Percentiles rank a stretch among this genome's conserved stretches.
Conservation (phyloP, 2,329 filamentous ascomycete species). For the Coniochaeta sp. region DNA sequence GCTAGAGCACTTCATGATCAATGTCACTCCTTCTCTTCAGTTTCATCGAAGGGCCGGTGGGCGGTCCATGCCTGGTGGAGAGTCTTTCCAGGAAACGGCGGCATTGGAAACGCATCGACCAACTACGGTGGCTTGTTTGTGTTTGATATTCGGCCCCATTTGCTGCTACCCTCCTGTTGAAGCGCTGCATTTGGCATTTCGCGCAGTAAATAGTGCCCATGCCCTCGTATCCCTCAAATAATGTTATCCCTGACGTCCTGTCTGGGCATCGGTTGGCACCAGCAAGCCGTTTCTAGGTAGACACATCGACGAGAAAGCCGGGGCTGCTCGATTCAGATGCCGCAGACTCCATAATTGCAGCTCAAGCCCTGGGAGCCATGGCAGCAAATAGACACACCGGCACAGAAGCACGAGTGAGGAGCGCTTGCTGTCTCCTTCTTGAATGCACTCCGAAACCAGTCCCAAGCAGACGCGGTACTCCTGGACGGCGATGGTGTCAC, state of each 20-base stretch:
- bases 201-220: background rate
- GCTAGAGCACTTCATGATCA: background rate
- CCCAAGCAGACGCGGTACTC: slow-evolving; percentile 1
- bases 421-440: background rate
- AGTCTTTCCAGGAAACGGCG: background rate
- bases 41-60: background rate
- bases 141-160: background rate
- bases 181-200: background rate
- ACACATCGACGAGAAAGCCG: background rate
- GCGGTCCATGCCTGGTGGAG: background rate
- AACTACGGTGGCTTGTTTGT: background rate
- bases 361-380: slow-evolving; percentile 11
- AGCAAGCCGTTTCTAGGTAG: background rate
- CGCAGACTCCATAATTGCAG: slow-evolving; percentile 21
- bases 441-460: background rate
- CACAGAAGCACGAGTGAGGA: slow-evolving; percentile 17
- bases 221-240: background rate
- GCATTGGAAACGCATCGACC: background rate
- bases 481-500: background rate
- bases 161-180: background rate
- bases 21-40: background rate
- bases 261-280: background rate
- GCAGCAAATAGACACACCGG: slow-evolving; percentile 20
- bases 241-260: background rate
- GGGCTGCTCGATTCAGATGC: slow-evolving; percentile 10